A percentile compares a stretch with the other conserved stretches of the same genome.
phyloP scores from a whole-genome alignment of 768 basidiomycete genomes.

The Leccinum boreale region DNA sequence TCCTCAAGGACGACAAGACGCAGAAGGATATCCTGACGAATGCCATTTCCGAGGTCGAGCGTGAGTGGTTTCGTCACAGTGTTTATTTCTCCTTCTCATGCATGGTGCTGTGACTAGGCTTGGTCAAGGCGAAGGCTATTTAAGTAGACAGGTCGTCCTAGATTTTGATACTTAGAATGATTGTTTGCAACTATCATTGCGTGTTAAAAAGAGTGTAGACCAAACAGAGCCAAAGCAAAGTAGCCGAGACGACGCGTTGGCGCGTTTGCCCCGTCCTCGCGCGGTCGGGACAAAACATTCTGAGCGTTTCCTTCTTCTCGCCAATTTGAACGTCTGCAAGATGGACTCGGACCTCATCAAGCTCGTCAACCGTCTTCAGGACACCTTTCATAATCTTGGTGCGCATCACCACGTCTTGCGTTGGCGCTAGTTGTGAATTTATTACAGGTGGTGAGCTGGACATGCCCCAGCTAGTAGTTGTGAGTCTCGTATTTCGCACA shows the following conservation, averaged over 20 bases:
- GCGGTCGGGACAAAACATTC: slow-evolving; percentile 10
- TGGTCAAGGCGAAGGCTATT: slow-evolving; percentile 91
- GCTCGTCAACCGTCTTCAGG: slow-evolving; percentile 93
- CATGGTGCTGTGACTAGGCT: slow-evolving; percentile 44
- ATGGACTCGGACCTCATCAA: slow-evolving; percentile 97
- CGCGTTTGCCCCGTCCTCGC: slow-evolving; percentile 14
- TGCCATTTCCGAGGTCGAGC: slow-evolving; percentile 88
- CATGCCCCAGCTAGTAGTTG: slow-evolving; percentile 89
- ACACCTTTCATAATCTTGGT: slow-evolving; percentile 88
- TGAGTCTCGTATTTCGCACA: slow-evolving; percentile 38
- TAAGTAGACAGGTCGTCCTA: slow-evolving; percentile 38
- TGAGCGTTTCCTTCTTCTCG: slow-evolving; percentile 1
- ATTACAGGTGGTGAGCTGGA: slow-evolving; percentile 79
- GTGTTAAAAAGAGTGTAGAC: neutral
- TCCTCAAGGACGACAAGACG: slow-evolving; percentile 81
- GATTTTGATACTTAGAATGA: slow-evolving; percentile 25
- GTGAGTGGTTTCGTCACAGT: slow-evolving; percentile 50
- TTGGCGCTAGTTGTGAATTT: slow-evolving; percentile 10
- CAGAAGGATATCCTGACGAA: slow-evolving; percentile 78
- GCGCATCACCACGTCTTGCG: slow-evolving; percentile 27
- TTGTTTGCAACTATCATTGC: slow-evolving; percentile 2
- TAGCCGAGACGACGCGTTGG: slow-evolving; percentile 32
- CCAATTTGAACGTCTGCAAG: slow-evolving; percentile 9
- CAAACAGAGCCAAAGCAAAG: slow-evolving; percentile 28
- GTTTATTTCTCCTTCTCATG: slow-evolving; percentile 1